A percentile compares a stretch with the other conserved stretches of the same genome.
Evolutionary conservation across 1,284 basidiomycete genomes (phyloP).

Genomic region (Rhodofomes roseus): DNA sequence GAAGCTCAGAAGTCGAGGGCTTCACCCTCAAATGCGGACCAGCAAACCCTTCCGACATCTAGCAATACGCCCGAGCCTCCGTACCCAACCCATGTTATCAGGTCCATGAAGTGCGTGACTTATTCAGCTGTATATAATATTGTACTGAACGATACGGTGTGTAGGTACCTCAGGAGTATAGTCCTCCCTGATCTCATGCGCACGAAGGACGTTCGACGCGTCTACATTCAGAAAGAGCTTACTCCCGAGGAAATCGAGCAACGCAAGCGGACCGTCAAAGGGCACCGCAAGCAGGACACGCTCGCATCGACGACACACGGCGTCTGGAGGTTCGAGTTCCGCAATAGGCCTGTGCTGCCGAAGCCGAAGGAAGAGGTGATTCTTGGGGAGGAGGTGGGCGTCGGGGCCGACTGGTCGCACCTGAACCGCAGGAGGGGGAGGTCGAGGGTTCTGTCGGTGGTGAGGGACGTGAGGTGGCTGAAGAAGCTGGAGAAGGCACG

Average conservation of each 20-base stretch:
- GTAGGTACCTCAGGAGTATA: conserved; percentile 55
- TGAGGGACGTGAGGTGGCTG: conserved; percentile 31
- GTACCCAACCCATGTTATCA: conserved; percentile 42
- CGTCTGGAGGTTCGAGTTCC: conserved; percentile 38
- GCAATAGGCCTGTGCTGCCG: conserved; percentile 7
- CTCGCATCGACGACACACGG: conserved; percentile 21
- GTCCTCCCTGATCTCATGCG: conserved; percentile 42
- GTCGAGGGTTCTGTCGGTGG: conserved; percentile 31
- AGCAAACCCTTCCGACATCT: conserved; percentile 3
- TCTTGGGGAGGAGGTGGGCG: conserved; percentile 43
- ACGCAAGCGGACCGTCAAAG: conserved; percentile 27
- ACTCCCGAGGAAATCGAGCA: conserved; percentile 26
- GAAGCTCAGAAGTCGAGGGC: conserved; percentile 8
- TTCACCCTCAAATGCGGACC: conserved; percentile 17
- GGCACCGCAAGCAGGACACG: conserved; percentile 19
- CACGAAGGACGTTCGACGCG: conserved; percentile 41
- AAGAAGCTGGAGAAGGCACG: conserved; percentile 24
- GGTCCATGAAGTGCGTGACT: conserved; percentile 46
- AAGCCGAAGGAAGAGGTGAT: conserved; percentile 19
- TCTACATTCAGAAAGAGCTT: conserved; percentile 34
- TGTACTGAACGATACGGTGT: background rate
- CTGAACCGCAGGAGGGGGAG: conserved; percentile 49
- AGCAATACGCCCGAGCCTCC: conserved; percentile 24
- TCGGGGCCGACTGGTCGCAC: conserved; percentile 52
- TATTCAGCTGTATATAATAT: background rate